phyloP scores from a whole-genome alignment of 805 yeast species.

The Priceomyces castillae region DNA sequence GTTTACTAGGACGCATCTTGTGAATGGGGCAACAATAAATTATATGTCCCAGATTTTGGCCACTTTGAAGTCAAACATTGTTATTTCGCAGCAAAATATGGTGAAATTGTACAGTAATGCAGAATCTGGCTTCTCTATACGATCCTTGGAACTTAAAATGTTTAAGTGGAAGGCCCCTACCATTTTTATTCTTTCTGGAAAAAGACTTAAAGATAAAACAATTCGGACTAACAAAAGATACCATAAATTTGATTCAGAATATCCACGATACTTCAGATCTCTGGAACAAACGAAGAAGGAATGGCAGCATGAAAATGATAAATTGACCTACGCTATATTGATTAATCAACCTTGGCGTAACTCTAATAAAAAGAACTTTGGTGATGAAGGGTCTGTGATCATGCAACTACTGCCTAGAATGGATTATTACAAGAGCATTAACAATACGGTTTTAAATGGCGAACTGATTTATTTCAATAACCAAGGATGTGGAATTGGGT shows the following conservation, averaged over 20 bases:
- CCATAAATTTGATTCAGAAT: constrained; percentile 49
- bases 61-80: constrained; percentile 23
- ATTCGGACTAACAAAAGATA: constrained; percentile 44
- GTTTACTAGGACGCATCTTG: constrained; percentile 33
- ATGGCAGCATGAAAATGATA: constrained; percentile 43
- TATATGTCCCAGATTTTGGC: constrained; percentile 34
- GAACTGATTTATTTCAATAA: constrained; percentile 64
- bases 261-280: constrained; percentile 34
- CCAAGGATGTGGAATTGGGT: constrained; percentile 77
- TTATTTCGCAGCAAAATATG: constrained; percentile 45
- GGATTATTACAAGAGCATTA: constrained; percentile 41
- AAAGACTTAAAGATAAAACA: constrained; percentile 39
- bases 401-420: constrained; percentile 68
- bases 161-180: constrained; percentile 93
- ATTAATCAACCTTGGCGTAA: constrained; percentile 73
- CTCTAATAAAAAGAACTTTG: constrained; percentile 71
- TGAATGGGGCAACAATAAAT: constrained; percentile 41
- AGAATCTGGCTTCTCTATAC: constrained; percentile 80
- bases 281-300: constrained; percentile 18
- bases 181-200: constrained; percentile 66
- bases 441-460: constrained; percentile 30
- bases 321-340: constrained; percentile 61
- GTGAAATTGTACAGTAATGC: constrained; percentile 69
- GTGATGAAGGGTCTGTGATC: constrained; percentile 55
- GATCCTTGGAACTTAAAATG: constrained; percentile 78